Base-by-base conservation (phyloP, 768 basidiomycete genomes). In the Guyanaporus albipodus region DNA sequence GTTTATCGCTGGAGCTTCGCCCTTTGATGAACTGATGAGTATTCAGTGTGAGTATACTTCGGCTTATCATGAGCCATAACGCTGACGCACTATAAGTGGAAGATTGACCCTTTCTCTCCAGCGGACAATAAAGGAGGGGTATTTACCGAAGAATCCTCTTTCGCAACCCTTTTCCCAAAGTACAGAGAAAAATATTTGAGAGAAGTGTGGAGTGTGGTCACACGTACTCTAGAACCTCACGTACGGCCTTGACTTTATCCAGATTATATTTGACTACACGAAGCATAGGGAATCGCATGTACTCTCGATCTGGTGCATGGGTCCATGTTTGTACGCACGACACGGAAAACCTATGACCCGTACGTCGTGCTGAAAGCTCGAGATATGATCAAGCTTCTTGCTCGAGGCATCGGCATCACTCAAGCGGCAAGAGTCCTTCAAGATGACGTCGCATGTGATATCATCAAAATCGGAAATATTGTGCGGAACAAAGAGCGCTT, bases 131-230 rank as follows among this genome's bases (percentile, higher is more conserved):
- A 83, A 59, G 83, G 78, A 12, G 87, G 88, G 0, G 74, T 87
- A 2, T 92, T 99, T 70, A 76, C 83, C 2, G 95, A 98, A 66
- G 96, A 99, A 72, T 96, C 93, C 4, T 95, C 92, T 0, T 99
- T 98, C 60, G 95, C 95, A 9, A 95, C 96, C 1, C 79, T 99
- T 9, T 99, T 99, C 68, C 96, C 96, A 11, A 98, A 96, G 68
- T 98, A 98, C 64, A 81, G 96, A 56, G 96, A 99, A 78, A 92
- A 87, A 61, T 98, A 98, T 61, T 71, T 99, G 39, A 80, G 92
- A 35, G 92, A 98, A 66, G 85, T 88, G 40, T 99, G 96, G 96
- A 83, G 87, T 54, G 85, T 85, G 2, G 89, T 95, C 10, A 95
- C 93, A 0, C 77, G 78, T 48, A 80, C 89, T 10, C 67, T 99